Base-by-base conservation (phyloP, 2,329 filamentous ascomycete genomes). In the Stemphylium vesicarium region DNA sequence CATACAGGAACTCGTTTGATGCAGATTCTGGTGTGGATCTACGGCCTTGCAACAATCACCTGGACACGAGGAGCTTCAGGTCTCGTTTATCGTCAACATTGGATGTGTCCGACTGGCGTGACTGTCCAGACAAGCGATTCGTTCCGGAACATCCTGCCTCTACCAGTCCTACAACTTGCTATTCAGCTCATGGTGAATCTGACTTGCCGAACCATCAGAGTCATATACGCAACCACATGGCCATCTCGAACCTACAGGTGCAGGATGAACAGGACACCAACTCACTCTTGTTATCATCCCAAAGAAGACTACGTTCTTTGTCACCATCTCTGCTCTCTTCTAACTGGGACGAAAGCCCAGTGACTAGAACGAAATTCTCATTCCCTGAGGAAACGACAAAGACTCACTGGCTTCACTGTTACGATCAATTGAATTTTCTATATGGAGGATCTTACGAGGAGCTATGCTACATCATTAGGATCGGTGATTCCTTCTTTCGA, bases 351-450 rank as follows among this genome's bases (percentile, higher is more conserved):
- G 15, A 5, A 50, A 50, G 46, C 20, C 38, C 9, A 26, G 46
- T 50, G 18, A 31, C 20, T 31, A 31, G 24, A 38, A 50, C 37
- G n/a, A 38, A 41, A 41, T 42, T 50, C 7, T 24, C 12, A 36
- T 35, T 50, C 18, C 37, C 20, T 9, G 13, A 41, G 13, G 37
- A 41, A 10, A 31, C 20, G n/a, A 50, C 18, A 42, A 31, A 24
- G n/a, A 50, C 46, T 35, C 10, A 50, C 29, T 50, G 13, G 46
- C 38, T 50, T 36, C 18, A 50, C 31, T 50, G 5, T 18, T 50
- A 50, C n/a, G 13, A 41, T 37, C 13, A 53, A 32, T 45, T 53
- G 13, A 40, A 37, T 38, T 15, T 12, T 38, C 50, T 53, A 29
- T 53, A 46, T 40, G 12, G 36, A 16, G 29, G 29, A 37, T 8